Conservation (phyloP, 2,329 filamentous ascomycete genomes). For the Xylariales sp. region DNA sequence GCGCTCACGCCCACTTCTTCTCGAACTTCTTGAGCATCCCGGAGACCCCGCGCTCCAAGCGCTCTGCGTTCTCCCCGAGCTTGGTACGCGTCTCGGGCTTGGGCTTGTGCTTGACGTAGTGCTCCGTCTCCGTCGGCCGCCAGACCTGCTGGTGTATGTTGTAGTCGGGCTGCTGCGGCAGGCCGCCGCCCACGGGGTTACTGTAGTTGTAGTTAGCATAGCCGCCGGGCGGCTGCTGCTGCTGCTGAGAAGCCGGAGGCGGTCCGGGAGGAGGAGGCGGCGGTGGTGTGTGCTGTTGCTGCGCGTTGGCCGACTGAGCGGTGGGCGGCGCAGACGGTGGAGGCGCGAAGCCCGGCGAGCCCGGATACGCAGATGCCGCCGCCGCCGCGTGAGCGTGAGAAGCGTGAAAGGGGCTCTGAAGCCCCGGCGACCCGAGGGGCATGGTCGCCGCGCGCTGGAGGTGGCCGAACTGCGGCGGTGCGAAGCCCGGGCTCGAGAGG, state of each 20-base stretch:
- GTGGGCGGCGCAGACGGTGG: constrained; percentile 23
- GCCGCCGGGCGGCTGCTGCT: constrained; percentile 42
- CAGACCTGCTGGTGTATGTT: constrained; percentile 66
- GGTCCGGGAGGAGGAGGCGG: constrained; percentile 18
- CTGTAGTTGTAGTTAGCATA: constrained; percentile 50
- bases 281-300: not conserved
- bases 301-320: not conserved
- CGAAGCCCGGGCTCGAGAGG: constrained; percentile 31
- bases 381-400: too few species aligned
- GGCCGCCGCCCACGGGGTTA: constrained; percentile 8
- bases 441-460: constrained; percentile 46
- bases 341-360: constrained; percentile 38
- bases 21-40: constrained; percentile 75
- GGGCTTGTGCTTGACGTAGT: constrained; percentile 31
- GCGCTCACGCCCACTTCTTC: constrained; percentile 64
- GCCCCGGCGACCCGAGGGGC: constrained; percentile 34
- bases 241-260: constrained; percentile 28
- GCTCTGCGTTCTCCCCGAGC: constrained; percentile 61
- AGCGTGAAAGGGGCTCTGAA: constrained; percentile 40
- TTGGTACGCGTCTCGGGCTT: constrained; percentile 41
- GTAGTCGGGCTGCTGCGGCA: constrained; percentile 37
- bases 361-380: constrained; percentile 40
- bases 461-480: constrained; percentile 34
- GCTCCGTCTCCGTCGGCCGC: constrained; percentile 61
- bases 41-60: constrained; percentile 65